phyloP scores from a whole-genome alignment of 805 yeast species.

The Kluyveromyces siamensis region DNA sequence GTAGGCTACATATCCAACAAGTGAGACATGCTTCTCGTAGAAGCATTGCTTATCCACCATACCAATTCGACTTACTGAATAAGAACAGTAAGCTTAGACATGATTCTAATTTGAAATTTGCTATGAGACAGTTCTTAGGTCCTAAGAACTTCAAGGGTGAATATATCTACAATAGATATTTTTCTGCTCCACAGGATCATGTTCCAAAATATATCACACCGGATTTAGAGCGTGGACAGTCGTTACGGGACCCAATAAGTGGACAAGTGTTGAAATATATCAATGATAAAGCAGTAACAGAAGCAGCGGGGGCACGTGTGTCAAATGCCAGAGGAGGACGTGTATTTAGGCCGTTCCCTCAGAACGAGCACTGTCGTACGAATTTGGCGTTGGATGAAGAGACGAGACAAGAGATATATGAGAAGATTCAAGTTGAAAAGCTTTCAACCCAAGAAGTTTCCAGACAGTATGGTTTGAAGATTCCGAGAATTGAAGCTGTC shows the following conservation, averaged over 20 bases:
- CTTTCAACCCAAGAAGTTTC: conserved; percentile 66
- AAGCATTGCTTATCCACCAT: conserved; percentile 45
- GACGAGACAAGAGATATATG: conserved; percentile 51
- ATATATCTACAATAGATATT: conserved; percentile 67
- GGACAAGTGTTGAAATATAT: conserved; percentile 20
- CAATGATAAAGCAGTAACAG: conserved; percentile 9
- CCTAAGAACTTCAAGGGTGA: conserved; percentile 79
- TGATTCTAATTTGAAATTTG: conserved; percentile 49
- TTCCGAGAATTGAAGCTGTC: conserved; percentile 86
- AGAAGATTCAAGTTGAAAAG: conserved; percentile 44
- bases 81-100: conserved; percentile 31
- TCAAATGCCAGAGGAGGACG: conserved; percentile 11
- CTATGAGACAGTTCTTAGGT: conserved; percentile 70
- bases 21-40: conserved; percentile 42
- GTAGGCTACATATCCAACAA: conserved; percentile 22
- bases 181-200: conserved; percentile 56
- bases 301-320: conserved; percentile 4
- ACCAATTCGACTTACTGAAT: conserved; percentile 36
- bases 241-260: conserved; percentile 28
- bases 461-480: conserved; percentile 65
- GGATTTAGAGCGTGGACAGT: conserved; percentile 35
- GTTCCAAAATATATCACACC: conserved; percentile 65
- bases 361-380: conserved; percentile 60
- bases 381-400: conserved; percentile 50
- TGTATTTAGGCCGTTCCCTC: conserved; percentile 71